These are phyloP conservation scores for Ophiostoma montium DNA, from an alignment of 2,329 filamentous ascomycete species.

Conservation along the genomic window DNA sequence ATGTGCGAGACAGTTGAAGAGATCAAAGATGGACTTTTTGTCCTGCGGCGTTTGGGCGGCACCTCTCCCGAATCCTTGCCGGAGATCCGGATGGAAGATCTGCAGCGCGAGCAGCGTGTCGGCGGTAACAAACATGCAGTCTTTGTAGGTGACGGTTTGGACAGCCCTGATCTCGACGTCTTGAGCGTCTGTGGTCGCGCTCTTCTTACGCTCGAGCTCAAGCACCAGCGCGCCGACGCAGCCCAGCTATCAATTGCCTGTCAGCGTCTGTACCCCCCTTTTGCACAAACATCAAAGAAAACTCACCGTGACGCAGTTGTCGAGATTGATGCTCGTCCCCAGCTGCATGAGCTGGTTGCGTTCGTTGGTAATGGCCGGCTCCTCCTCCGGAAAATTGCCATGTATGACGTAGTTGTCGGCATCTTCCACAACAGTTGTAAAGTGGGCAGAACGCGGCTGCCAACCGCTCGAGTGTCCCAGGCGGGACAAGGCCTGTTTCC, in stretches of 20 bases:
- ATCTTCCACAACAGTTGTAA: slow-evolving; percentile 20
- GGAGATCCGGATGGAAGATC: slow-evolving; percentile 72
- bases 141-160: slow-evolving; percentile 58
- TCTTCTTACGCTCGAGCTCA: slow-evolving; percentile 49
- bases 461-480: slow-evolving; percentile 37
- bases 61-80: slow-evolving; percentile 57
- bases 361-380: slow-evolving; percentile 31
- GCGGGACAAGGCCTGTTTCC: slow-evolving; percentile 49
- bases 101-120: slow-evolving; percentile 75
- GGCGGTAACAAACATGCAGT: slow-evolving; percentile 61
- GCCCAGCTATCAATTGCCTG: slow-evolving; percentile 39
- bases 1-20: slow-evolving; percentile 61
- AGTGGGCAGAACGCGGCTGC: slow-evolving; percentile 44
- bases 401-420: slow-evolving; percentile 20
- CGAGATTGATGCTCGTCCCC: slow-evolving; percentile 56
- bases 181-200: background rate
- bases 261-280: background rate
- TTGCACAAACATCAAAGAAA: background rate
- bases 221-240: slow-evolving; percentile 80
- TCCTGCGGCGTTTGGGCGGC: slow-evolving; percentile 50
- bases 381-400: slow-evolving; percentile 22
- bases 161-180: slow-evolving; percentile 49
- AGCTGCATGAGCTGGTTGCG: slow-evolving; percentile 55
- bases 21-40: slow-evolving; percentile 66
- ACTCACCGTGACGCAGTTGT: slow-evolving; percentile 54